phyloP scores from a whole-genome alignment of 257 asterid genomes.

The Solanum sitiens region DNA sequence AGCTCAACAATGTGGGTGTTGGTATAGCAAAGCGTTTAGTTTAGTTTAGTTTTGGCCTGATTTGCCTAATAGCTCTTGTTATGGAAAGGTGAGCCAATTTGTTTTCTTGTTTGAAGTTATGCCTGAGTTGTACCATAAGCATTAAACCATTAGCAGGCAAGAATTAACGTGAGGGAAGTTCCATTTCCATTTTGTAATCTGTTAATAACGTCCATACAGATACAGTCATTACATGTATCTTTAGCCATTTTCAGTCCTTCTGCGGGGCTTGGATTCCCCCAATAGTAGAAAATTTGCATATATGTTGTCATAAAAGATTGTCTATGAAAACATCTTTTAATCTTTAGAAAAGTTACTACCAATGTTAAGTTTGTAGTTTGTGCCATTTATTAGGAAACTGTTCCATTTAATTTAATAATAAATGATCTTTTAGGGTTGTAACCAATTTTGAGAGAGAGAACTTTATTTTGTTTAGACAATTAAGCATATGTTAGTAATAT shows the following conservation, averaged over 20 bases:
- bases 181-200: neutral
- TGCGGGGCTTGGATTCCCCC: neutral
- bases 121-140: neutral
- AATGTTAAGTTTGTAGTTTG: neutral
- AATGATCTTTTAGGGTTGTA: too few relatives aligned
- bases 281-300: neutral
- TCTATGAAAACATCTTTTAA: neutral
- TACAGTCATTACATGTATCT: neutral
- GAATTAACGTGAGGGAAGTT: neutral
- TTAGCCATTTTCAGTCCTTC: neutral
- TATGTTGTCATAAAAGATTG: neutral
- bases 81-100: neutral
- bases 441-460: too few relatives aligned
- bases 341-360: too few relatives aligned
- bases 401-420: too few relatives aligned
- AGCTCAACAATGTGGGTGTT: neutral
- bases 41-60: neutral
- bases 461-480: too few relatives aligned
- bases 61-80: neutral
- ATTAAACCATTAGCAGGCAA: neutral
- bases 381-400: too few relatives aligned
- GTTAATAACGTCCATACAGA: neutral
- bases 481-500: too few relatives aligned
- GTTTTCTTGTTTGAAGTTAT: neutral
- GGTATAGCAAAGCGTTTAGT: neutral